Evolutionary conservation across 345 rosid genomes (phyloP).

Genomic region (Brassica juncea): DNA sequence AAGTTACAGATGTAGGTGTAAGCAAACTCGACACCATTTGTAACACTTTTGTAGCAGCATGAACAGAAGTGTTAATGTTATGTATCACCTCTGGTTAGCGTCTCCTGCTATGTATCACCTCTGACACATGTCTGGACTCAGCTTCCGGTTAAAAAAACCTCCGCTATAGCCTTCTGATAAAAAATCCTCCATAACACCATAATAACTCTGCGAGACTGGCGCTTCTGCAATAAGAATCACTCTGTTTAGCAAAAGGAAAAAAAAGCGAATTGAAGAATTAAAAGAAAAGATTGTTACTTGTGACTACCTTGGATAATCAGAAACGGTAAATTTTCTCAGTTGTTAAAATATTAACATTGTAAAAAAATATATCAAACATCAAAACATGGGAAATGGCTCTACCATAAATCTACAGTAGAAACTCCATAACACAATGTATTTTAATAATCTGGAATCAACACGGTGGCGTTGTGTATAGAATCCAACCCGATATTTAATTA

Average conservation of each 20-base stretch:
- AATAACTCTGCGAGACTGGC: neutral
- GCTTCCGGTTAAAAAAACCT: neutral
- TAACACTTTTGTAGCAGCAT: neutral
- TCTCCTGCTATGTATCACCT: neutral
- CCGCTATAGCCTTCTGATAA: neutral
- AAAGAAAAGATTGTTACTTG: neutral
- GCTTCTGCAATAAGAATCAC: neutral
- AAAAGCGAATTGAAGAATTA: neutral
- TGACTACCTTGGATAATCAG: no score
- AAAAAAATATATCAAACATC: no score
- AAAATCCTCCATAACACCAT: neutral
- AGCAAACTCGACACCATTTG: neutral
- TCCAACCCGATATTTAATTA: no score
- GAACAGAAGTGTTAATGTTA: neutral
- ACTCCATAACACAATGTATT: no score
- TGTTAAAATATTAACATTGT: no score
- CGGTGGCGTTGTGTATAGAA: no score
- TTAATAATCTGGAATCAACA: no score
- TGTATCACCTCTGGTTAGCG: neutral
- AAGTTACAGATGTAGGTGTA: conserved; percentile 1
- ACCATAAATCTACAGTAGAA: no score
- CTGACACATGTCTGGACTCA: neutral
- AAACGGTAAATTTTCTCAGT: no score
- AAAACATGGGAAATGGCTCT: no score
- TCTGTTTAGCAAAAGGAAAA: neutral